These are phyloP conservation scores for Veloboletus limbatus DNA, from an alignment of 1,284 basidiomycete species.

Conservation along the genomic window DNA sequence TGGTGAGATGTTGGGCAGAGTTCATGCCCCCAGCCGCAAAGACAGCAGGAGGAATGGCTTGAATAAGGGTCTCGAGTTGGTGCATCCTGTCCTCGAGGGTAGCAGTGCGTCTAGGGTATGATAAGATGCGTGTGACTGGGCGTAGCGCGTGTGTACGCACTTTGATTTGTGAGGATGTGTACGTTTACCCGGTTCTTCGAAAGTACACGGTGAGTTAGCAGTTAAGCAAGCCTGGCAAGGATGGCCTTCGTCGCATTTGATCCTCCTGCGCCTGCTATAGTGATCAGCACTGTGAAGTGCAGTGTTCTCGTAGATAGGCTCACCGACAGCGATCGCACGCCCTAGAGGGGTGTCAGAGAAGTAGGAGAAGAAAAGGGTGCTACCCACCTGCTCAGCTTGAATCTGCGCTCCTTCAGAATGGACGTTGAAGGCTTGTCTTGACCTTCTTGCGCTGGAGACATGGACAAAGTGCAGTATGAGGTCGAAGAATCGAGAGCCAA, in stretches of 20 bases:
- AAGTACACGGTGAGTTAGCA: conserved; percentile 75
- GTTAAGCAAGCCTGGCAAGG: conserved; percentile 80
- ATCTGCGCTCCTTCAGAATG: conserved; percentile 72
- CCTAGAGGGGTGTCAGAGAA: conserved; percentile 37
- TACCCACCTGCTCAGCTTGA: conserved; percentile 77
- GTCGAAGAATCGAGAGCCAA: conserved; percentile 10
- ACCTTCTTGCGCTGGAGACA: conserved; percentile 44
- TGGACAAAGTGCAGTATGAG: conserved; percentile 18
- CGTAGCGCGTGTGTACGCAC: conserved; percentile 40
- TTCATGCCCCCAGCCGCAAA: conserved; percentile 57
- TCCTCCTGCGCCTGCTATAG: conserved; percentile 62
- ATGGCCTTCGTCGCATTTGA: conserved; percentile 82
- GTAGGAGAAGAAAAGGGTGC: neutral
- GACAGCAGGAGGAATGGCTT: conserved; percentile 75
- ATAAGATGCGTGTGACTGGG: conserved; percentile 6
- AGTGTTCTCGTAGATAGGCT: conserved; percentile 32
- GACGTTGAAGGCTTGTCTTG: conserved; percentile 42
- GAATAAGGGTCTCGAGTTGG: conserved; percentile 75
- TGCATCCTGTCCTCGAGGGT: conserved; percentile 83
- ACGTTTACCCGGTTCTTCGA: conserved; percentile 80
- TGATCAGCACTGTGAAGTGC: neutral
- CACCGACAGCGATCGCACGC: conserved; percentile 85
- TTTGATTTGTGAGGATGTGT: conserved; percentile 83
- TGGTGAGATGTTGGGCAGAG: conserved; percentile 29
- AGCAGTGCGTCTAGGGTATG: conserved; percentile 55